Evolutionary conservation across 1,284 basidiomycete genomes (phyloP), one percentile per base, ranked within the genome.

Genomic region (Spongispora temasekensis): DNA sequence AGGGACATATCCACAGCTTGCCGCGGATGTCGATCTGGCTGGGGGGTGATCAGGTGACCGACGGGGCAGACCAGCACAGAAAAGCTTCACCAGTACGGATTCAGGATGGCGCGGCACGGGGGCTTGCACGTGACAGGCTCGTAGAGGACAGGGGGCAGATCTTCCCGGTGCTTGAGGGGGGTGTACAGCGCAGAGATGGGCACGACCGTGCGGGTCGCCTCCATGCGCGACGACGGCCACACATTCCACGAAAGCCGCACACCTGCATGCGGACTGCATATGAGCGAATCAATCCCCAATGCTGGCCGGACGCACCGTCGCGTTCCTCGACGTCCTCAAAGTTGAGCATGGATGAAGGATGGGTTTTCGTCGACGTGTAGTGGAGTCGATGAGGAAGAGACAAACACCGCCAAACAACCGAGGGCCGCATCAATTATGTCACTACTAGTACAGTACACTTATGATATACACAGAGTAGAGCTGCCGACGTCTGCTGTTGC

Each of bases 1-100:
- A 99, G 4, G 97, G 97, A 74, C 97, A 99, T 71, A 99, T 98
- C 97, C 97, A 99, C 59, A 99, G 88, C 79, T 98, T 99, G 66
- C 94, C 96, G 68, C 97, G 89, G 62, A 98, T 94, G 78, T 99
- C 97, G 75, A 99, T 96, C 83, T 98, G 97, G 77, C 97, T 97
- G 68, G 48, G 31, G 9, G 23, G 44, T 30, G 53, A 59, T 58
- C 23, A 64, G 59, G 44, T 54, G 34, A 46, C 51, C n/a, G n/a
- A n/a, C 27, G 23, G 42, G 10, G 60, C 28, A 28, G 37, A 27
- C 28, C 5, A 48, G 27, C 44, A 0, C 30, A 28, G 59, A 25
- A 57, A 31, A 54, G 30, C 74, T 83, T 63, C 68, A 95, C 95
- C 95, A 98, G 83, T 97, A 98, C 23, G 96, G 96, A 74, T 99